Evolutionary conservation across 176 grass and related monocot species (phyloP).

Genomic region (Secale cereale): DNA sequence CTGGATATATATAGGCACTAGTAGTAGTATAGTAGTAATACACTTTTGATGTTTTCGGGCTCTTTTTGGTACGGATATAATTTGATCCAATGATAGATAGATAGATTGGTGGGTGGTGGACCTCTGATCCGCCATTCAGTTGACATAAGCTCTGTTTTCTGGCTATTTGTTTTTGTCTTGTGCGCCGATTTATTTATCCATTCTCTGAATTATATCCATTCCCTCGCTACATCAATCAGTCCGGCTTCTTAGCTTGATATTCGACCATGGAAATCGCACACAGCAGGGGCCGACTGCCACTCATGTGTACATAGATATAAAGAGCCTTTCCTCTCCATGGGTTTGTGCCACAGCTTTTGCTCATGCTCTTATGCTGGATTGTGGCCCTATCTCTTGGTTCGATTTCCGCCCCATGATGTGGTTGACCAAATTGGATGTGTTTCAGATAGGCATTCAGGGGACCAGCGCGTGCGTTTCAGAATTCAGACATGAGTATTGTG

Average conservation of each 20-base stretch:
- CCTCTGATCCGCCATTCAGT: not conserved
- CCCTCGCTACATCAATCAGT: not conserved
- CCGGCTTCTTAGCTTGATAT: not conserved
- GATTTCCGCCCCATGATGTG: too few relatives aligned
- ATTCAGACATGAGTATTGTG: not conserved
- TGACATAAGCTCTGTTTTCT: not conserved
- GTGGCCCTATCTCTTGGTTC: too few relatives aligned
- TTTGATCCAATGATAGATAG: not conserved
- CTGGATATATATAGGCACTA: not conserved
- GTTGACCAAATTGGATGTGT: too few relatives aligned
- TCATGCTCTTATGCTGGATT: too few relatives aligned
- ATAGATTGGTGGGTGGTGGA: not conserved
- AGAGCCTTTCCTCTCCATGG: too few relatives aligned
- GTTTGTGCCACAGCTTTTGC: too few relatives aligned
- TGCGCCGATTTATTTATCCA: too few relatives aligned
- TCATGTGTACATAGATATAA: not conserved
- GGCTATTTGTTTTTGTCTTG: too few relatives aligned
- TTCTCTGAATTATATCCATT: not conserved
- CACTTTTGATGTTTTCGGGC: too few relatives aligned
- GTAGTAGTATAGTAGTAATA: too few relatives aligned
- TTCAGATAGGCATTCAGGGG: too few relatives aligned
- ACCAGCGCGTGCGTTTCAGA: not conserved
- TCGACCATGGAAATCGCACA: not conserved
- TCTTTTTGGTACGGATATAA: not conserved
- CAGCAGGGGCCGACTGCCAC: not conserved